These are phyloP conservation scores for Rhizopus delemar DNA, from an alignment of 371 early-diverging fungal species.

Conservation along the genomic window DNA sequence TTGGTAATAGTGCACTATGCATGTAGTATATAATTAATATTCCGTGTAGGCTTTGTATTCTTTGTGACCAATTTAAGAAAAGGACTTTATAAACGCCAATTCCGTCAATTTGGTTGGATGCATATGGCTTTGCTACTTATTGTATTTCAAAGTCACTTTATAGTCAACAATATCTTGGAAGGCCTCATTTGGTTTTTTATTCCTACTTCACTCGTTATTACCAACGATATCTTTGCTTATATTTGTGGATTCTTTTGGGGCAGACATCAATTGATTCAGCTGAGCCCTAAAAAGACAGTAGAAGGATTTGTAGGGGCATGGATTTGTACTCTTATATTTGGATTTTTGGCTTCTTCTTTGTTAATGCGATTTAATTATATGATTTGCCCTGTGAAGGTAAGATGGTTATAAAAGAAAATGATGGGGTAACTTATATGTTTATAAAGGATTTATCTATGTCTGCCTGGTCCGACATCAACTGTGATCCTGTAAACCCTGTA, in stretches of 20 bases:
- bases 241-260: constrained; percentile 96
- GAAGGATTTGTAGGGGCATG: constrained; percentile 98
- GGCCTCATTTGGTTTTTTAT: constrained; percentile 95
- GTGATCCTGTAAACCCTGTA: constrained; percentile 54
- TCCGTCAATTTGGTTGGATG: constrained; percentile 94
- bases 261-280: constrained; percentile 85
- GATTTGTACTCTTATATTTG: constrained; percentile 85
- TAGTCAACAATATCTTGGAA: constrained; percentile 95
- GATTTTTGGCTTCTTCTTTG: constrained; percentile 65
- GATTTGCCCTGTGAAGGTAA: constrained; percentile 77
- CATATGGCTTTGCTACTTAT: constrained; percentile 94
- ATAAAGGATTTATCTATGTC: constrained; percentile 33
- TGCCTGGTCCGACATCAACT: constrained; percentile 51
- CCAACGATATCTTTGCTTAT: constrained; percentile 99
- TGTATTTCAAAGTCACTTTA: constrained; percentile 88
- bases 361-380: constrained; percentile 76
- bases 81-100: constrained; percentile 87
- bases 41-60: constrained; percentile 78
- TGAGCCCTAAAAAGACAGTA: constrained; percentile 99
- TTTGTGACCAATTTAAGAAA: constrained; percentile 94
- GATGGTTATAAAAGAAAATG: not conserved
- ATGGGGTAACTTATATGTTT: not conserved
- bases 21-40: not conserved
- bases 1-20: constrained; percentile 56
- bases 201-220: constrained; percentile 90